Base-by-base conservation (phyloP, 1,284 basidiomycete species). In the Puccinia novopanici region DNA sequence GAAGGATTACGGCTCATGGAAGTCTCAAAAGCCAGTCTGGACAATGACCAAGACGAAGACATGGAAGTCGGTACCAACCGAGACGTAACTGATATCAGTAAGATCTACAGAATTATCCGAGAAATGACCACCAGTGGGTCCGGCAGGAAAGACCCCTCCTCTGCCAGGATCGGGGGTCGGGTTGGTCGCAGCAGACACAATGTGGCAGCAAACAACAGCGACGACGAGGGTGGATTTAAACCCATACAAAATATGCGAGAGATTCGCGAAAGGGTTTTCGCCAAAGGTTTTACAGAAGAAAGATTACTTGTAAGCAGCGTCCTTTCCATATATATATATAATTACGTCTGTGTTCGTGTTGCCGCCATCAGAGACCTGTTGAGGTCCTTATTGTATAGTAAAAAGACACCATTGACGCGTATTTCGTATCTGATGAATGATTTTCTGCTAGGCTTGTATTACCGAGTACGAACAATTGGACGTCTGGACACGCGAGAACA, bases 1-100 rank as follows among this genome's bases (percentile, higher is more conserved):
- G 97, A 99, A 87, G 97, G 97, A 0, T 88, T 99, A 81, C 91
- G 97, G 50, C 88, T 99, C 82, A 98, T 99, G 93, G 94, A 96
- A 83, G 94, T 93, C 82, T 94, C 92, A 87, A 99, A 99, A 87
- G 92, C 93, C 83, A 93, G 91, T 84, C 87, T 99, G 83, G 59
- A 80, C 45, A 37, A 65, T 27, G 74, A 76, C 34, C 55, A 48
- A 13, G 89, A 91, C 82, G 92, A 94, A 68, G 67, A 75, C 27
- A 93, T 95, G 59, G 90, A 91, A 24, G 89, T 90, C 34, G 90
- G 90, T 42, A 82, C 83, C 5, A 84, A 86, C 57, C 50, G 52
- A 63, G 95, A 98, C 85, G 89, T 90, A 82, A 93, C 93, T 34
- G 89, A 89, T 76, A 89, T 90, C 82, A 92, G 91, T 85, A 91